Conservation (phyloP, 768 basidiomycete species). For the Exidia glandulosa region DNA sequence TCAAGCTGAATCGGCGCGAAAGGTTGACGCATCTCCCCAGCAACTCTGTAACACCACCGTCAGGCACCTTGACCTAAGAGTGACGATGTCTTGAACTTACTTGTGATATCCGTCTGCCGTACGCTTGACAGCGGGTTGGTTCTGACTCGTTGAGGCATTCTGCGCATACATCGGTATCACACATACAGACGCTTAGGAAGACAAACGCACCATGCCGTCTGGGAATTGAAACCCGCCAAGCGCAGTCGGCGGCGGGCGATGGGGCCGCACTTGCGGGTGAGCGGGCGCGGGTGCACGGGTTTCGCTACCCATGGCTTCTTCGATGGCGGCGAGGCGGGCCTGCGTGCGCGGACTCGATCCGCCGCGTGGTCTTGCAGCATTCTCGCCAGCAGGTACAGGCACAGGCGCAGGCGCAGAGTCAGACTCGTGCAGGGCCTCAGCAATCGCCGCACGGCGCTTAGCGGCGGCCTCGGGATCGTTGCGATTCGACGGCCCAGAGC, state of each 20-base stretch:
- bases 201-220: slow-evolving; percentile 29
- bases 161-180: neutral
- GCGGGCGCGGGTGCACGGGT: neutral
- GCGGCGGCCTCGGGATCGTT: too few species aligned
- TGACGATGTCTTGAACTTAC: neutral
- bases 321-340: neutral
- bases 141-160: neutral
- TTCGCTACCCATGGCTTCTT: neutral
- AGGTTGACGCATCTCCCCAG: neutral
- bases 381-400: too few species aligned
- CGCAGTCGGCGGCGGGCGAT: slow-evolving; percentile 23
- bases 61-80: neutral
- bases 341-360: neutral
- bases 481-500: too few species aligned
- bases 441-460: too few species aligned
- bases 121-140: neutral
- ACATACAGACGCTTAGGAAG: neutral
- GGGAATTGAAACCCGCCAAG: slow-evolving; percentile 42
- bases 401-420: too few species aligned
- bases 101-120: neutral
- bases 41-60: neutral
- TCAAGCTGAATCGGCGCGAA: neutral
- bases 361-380: neutral
- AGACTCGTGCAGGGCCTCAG: too few species aligned
- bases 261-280: neutral